phyloP scores from a whole-genome alignment of 495 filamentous ascomycete genomes.

The Bombardia bombarda region DNA sequence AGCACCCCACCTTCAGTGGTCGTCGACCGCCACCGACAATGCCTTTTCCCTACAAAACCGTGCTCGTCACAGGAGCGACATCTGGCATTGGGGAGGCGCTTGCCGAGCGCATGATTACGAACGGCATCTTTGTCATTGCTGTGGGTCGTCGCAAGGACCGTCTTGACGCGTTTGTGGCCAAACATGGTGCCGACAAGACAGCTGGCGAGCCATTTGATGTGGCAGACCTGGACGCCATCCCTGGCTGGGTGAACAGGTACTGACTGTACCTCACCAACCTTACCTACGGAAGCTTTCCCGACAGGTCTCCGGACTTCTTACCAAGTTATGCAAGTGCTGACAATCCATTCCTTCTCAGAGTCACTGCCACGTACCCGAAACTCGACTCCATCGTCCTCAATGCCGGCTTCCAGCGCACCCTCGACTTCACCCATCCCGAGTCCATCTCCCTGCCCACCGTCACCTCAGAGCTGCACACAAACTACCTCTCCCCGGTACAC shows the following conservation, averaged over 20 bases:
- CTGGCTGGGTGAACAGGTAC: constrained; percentile 45
- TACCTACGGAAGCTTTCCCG: too few relatives aligned
- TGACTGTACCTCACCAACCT: too few relatives aligned
- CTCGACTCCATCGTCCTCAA: constrained; percentile 52
- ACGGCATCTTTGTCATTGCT: constrained; percentile 52
- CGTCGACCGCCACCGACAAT: too few relatives aligned
- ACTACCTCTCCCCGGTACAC: constrained; percentile 58
- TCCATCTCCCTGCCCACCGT: constrained; percentile 46
- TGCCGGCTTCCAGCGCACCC: constrained; percentile 47
- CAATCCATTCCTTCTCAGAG: constrained; percentile 31
- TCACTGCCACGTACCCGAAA: constrained; percentile 48
- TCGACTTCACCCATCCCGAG: constrained; percentile 55
- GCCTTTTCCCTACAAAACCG: constrained; percentile 58
- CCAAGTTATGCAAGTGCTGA: too few relatives aligned
- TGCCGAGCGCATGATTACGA: constrained; percentile 52
- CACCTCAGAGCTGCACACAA: constrained; percentile 53
- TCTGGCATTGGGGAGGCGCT: constrained; percentile 63
- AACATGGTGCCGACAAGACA: constrained; percentile 49
- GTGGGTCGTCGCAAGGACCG: constrained; percentile 59
- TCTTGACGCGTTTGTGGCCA: constrained; percentile 52
- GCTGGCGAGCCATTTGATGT: constrained; percentile 54
- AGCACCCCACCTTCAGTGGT: too few relatives aligned
- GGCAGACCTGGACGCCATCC: constrained; percentile 50
- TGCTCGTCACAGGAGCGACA: constrained; percentile 65
- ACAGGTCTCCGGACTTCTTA: too few relatives aligned